Conservation (phyloP, 768 basidiomycete species). For the Hypholoma sublateritium region DNA sequence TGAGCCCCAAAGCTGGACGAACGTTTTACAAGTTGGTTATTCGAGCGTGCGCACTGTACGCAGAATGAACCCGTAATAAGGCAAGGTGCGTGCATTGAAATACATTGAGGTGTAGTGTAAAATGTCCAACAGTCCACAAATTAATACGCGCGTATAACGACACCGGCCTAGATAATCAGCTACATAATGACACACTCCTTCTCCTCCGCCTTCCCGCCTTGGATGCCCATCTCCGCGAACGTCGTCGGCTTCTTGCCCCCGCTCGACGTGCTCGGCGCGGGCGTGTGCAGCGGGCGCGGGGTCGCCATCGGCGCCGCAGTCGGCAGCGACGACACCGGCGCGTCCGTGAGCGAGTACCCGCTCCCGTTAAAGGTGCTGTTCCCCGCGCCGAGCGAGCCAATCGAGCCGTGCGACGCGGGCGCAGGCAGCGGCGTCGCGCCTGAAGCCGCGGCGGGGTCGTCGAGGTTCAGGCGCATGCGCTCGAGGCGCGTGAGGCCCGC, state of each 20-base stretch:
- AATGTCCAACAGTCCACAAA: too few species aligned
- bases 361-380: background rate
- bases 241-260: constrained; percentile 56
- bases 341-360: background rate
- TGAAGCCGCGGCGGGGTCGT: constrained; percentile 6
- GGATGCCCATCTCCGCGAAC: constrained; percentile 94
- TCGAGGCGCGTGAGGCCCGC: constrained; percentile 14
- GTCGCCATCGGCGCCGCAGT: constrained; percentile 20
- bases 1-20: too few species aligned
- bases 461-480: constrained; percentile 19
- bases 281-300: background rate
- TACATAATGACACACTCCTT: constrained; percentile 90
- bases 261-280: background rate
- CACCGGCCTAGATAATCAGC: background rate
- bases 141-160: too few species aligned
- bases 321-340: constrained; percentile 3
- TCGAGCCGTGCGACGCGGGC: background rate
- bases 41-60: too few species aligned
- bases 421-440: background rate
- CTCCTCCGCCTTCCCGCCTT: constrained; percentile 72
- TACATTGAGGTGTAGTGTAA: too few species aligned
- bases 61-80: too few species aligned
- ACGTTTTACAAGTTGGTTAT: too few species aligned
- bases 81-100: too few species aligned
- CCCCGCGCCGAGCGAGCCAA: too few species aligned